phyloP scores from a whole-genome alignment of 768 basidiomycete genomes.

The Tylopilus intermedius region DNA sequence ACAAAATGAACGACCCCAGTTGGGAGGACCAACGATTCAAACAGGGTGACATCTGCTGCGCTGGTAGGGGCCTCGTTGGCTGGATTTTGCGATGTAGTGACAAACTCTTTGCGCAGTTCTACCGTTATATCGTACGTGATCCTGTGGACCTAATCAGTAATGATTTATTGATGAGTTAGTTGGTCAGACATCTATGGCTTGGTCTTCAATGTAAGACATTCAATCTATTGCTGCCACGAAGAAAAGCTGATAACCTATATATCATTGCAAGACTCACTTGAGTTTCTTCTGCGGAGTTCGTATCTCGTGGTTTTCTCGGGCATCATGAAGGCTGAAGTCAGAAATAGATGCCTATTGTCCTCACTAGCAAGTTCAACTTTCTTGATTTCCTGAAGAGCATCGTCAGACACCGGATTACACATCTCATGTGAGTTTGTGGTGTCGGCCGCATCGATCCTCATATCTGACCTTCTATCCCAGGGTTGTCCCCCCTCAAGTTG shows the following conservation, averaged over 20 bases:
- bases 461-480: constrained; percentile 6
- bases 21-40: constrained; percentile 49
- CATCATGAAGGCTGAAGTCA: constrained; percentile 5
- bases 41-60: constrained; percentile 57
- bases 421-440: constrained; percentile 34
- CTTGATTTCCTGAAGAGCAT: constrained; percentile 43
- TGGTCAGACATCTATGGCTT: constrained; percentile 61
- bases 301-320: neutral
- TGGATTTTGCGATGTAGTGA: neutral
- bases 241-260: constrained; percentile 15
- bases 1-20: constrained; percentile 41
- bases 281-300: constrained; percentile 52
- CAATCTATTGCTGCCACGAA: neutral
- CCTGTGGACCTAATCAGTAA: neutral
- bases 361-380: constrained; percentile 43
- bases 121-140: constrained; percentile 54
- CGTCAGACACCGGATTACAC: constrained; percentile 40
- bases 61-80: constrained; percentile 38
- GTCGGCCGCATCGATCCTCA: neutral
- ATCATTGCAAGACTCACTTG: constrained; percentile 48
- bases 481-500: constrained; percentile 47
- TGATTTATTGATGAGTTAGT: neutral
- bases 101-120: constrained; percentile 36
- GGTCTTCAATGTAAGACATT: constrained; percentile 47
- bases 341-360: constrained; percentile 46